A percentile compares a stretch with the other conserved stretches of the same genome.
These are phyloP conservation scores for Ophiorrhiza pumila DNA, from an alignment of 257 asterid genomes.

Conservation along the genomic window DNA sequence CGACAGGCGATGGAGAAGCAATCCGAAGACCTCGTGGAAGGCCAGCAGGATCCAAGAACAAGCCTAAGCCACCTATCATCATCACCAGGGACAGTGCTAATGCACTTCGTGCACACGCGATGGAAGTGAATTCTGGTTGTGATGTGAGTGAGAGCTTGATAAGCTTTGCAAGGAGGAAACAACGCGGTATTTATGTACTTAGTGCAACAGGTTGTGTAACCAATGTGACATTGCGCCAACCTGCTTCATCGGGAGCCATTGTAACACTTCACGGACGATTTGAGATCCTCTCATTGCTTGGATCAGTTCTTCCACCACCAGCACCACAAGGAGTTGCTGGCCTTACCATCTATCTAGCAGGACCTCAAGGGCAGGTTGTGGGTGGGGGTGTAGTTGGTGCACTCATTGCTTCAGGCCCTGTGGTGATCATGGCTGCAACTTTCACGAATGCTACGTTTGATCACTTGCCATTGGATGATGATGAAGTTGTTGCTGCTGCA, in stretches of 20 bases:
- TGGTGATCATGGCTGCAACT: constrained; percentile 87
- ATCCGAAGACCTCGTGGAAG: constrained; percentile 76
- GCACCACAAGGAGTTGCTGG: constrained; percentile 84
- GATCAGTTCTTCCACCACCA: constrained; percentile 85
- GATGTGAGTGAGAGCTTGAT: constrained; percentile 62
- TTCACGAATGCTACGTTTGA: constrained; percentile 81
- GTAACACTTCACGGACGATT: constrained; percentile 81
- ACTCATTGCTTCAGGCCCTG: constrained; percentile 87
- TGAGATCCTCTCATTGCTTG: constrained; percentile 73
- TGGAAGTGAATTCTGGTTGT: constrained; percentile 75
- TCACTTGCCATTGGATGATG: constrained; percentile 71
- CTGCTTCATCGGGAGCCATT: constrained; percentile 64
- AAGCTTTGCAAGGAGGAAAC: constrained; percentile 56
- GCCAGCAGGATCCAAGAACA: constrained; percentile 92
- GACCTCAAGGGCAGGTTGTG: constrained; percentile 86
- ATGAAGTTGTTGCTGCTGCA: constrained; percentile 29
- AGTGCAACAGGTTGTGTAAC: constrained; percentile 85
- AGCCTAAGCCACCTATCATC: constrained; percentile 90
- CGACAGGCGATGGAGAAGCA: constrained; percentile 29
- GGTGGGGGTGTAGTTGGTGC: constrained; percentile 83
- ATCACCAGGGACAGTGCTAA: constrained; percentile 85
- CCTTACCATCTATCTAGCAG: constrained; percentile 69
- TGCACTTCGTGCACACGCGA: constrained; percentile 77
- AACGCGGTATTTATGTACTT: constrained; percentile 70
- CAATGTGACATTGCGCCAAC: constrained; percentile 75